These are phyloP conservation scores for Rhizopus sp. DNA, from an alignment of 371 early-diverging fungal species.

Conservation along the genomic window DNA sequence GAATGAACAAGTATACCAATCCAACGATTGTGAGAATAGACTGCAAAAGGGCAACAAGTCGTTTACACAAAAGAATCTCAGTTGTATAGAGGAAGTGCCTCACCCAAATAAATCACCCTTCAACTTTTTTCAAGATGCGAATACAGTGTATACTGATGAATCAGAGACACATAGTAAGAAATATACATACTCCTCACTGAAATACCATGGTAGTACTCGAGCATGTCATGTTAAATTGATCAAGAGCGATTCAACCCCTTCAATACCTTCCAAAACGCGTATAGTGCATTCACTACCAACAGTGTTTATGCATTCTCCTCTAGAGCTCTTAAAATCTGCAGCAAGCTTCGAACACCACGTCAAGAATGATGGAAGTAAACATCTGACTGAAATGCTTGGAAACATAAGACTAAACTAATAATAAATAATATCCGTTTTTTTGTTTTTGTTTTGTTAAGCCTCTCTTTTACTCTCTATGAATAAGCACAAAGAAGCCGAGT, in stretches of 20 bases:
- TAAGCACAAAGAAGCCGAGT: slow-evolving; percentile 73
- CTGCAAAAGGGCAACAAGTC: too few species aligned
- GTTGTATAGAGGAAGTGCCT: too few species aligned
- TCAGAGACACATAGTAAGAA: background rate
- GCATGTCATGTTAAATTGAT: slow-evolving; percentile 10
- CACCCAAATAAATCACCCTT: background rate
- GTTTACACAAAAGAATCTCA: too few species aligned
- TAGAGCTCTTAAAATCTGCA: background rate
- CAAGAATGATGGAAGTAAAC: slow-evolving; percentile 12
- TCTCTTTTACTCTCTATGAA: slow-evolving; percentile 61
- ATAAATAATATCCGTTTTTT: background rate
- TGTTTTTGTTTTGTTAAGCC: slow-evolving; percentile 1
- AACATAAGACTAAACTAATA: slow-evolving; percentile 1
- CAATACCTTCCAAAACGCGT: too few species aligned
- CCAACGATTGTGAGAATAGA: too few species aligned
- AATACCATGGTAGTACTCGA: slow-evolving; percentile 15
- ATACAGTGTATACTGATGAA: slow-evolving; percentile 15
- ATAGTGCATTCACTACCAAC: too few species aligned
- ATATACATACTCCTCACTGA: slow-evolving; percentile 1
- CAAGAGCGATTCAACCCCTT: background rate
- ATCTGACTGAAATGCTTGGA: slow-evolving; percentile 8
- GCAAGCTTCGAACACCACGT: background rate
- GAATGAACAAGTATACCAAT: background rate
- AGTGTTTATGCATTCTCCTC: too few species aligned
- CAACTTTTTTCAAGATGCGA: slow-evolving; percentile 18